These are phyloP conservation scores for Prunus padus DNA, from an alignment of 306 rosid species.

Conservation along the genomic window DNA sequence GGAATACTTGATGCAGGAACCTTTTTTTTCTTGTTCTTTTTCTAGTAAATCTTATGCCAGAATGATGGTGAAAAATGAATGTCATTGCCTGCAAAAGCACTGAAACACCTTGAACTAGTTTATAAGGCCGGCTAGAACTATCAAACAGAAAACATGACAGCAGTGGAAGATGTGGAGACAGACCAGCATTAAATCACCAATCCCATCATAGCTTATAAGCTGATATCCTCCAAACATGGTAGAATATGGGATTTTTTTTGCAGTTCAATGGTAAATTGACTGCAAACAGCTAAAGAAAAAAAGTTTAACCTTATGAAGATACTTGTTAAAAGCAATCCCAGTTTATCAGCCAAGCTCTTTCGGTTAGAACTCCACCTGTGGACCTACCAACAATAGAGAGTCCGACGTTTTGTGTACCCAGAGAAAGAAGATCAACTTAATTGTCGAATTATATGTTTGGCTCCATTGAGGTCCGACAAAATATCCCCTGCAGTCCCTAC, in stretches of 20 bases:
- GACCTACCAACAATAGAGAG: conserved; percentile 28
- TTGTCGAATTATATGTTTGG: conserved; percentile 39
- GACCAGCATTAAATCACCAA: conserved; percentile 1
- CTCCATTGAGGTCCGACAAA: conserved; percentile 22
- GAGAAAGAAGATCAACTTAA: conserved; percentile 22
- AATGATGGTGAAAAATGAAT: conserved; percentile 7
- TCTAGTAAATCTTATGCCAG: background rate
- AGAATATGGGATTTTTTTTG: background rate
- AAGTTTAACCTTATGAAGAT: background rate
- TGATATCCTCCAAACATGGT: background rate
- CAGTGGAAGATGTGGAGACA: background rate
- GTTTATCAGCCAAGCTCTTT: conserved; percentile 20
- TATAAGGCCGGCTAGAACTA: background rate
- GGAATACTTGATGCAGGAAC: background rate
- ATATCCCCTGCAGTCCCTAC: conserved; percentile 32
- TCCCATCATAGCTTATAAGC: background rate
- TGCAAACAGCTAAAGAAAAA: background rate
- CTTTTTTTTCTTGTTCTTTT: background rate
- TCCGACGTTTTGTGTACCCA: conserved; percentile 19
- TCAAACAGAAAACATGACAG: conserved; percentile 15
- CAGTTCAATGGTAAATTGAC: background rate
- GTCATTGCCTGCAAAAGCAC: background rate
- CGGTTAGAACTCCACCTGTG: conserved; percentile 8
- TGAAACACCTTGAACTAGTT: background rate
- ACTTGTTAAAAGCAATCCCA: conserved; percentile 5